Evolutionary conservation across 176 grass and related monocot genomes (phyloP).

Genomic region (Elymus sibiricus): DNA sequence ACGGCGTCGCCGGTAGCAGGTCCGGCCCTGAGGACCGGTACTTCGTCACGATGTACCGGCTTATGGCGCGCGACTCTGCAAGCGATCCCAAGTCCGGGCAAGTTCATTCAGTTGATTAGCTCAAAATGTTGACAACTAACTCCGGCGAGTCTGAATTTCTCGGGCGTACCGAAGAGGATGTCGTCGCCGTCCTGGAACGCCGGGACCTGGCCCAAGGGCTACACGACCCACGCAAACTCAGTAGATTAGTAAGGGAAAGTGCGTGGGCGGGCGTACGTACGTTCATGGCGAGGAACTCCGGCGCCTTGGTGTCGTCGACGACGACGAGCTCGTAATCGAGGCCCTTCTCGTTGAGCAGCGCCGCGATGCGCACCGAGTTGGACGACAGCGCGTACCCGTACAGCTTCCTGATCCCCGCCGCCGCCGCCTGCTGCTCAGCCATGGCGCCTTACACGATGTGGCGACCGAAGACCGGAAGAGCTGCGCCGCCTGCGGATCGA

Average conservation of each 20-base stretch:
- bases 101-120: not conserved
- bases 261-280: slow-evolving; percentile 14
- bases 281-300: slow-evolving; percentile 66
- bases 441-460: not conserved
- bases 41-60: slow-evolving; percentile 53
- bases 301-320: slow-evolving; percentile 66
- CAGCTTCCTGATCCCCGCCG: slow-evolving; percentile 41
- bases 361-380: slow-evolving; percentile 44
- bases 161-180: not conserved
- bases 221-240: not conserved
- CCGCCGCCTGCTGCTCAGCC: not conserved
- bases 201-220: slow-evolving; percentile 6
- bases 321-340: slow-evolving; percentile 55
- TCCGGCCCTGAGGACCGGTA: slow-evolving; percentile 34
- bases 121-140: not conserved
- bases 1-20: slow-evolving; percentile 28
- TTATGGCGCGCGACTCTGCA: slow-evolving; percentile 75
- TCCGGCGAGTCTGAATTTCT: not conserved
- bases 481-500: not conserved
- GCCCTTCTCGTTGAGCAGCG: slow-evolving; percentile 67
- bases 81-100: no score
- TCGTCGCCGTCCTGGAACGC: slow-evolving; percentile 1
- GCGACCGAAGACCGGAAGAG: not conserved
- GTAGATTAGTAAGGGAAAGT: not conserved
- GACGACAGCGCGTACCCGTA: slow-evolving; percentile 51